Evolutionary conservation across 2,329 filamentous ascomycete genomes (phyloP), one percentile per base, ranked within the genome.

Genomic region (Beauveria rudraprayagi): DNA sequence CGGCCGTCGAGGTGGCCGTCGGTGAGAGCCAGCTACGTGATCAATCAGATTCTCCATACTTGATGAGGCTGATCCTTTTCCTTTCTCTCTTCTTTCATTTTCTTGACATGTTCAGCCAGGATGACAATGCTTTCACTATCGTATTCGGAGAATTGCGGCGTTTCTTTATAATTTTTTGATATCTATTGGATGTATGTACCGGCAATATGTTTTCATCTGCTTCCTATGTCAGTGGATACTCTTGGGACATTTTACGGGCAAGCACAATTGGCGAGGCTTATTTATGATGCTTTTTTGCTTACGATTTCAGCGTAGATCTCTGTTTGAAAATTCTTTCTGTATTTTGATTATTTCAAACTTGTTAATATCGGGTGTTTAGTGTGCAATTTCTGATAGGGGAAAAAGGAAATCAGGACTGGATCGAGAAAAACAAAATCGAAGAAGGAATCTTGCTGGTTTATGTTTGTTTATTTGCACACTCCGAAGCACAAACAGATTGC

Each of bases 1-100:
- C 44, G 80, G 80, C 61, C 77, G 78, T 47, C 72, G 76, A 56
- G 64, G 66, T 56, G 66, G 65, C 53, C 58, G 65, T 14, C 55
- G 47, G 19, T 62, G 40, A 65, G 28, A 43, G 26, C 26, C 26
- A 41, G n/a, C 14, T 7, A 37, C 22, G 24, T 48, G 5, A 44
- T 17, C 17, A 22, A 48, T 14, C 34, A 14, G 11, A 6, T 5
- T 17, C 55, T 34, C 8, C 26, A 28, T 14, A 37, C 14, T 16
- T 37, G 1, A 37, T 37, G 14, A 37, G 34, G 14, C 34, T 47
- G 26, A 28, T n/a, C 17, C 10, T 34, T 34, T 34, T 6, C 14
- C 14, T 14, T 14, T 37, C 11, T 16, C 5, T 16, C 5, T 41
- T 19, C 30, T 28, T 48, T 30, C 16, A 22, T 30, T 16, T 16